Conservation (phyloP, 2,329 filamentous ascomycete species). For the Talaromyces sp. region DNA sequence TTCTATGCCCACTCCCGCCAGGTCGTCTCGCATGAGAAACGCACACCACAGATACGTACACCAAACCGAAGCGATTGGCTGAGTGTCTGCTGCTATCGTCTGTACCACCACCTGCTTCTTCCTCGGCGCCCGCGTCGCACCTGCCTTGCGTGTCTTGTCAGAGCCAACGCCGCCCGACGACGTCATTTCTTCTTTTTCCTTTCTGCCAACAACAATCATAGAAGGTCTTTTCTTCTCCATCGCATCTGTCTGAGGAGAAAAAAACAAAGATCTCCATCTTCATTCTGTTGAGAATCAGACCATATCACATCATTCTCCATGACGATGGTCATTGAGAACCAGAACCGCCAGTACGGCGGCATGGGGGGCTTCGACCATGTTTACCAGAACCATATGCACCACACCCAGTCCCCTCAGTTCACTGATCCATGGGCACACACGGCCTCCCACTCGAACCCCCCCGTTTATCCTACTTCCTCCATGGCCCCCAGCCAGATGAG, state of each 20-base stretch:
- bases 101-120: neutral
- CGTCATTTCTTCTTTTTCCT: constrained; percentile 5
- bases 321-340: constrained; percentile 92
- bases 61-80: neutral
- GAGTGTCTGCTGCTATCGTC: neutral
- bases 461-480: constrained; percentile 49
- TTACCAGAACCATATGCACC: constrained; percentile 63
- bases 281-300: too few species aligned
- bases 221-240: neutral
- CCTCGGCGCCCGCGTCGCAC: constrained; percentile 14
- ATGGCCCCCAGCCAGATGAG: constrained; percentile 57
- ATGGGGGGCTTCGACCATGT: constrained; percentile 72
- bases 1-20: too few species aligned
- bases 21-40: too few species aligned
- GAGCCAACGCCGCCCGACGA: neutral
- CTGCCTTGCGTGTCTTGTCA: constrained; percentile 2
- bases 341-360: constrained; percentile 73
- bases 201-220: neutral
- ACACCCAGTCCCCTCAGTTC: constrained; percentile 65
- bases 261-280: neutral
- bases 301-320: constrained; percentile 52
- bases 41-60: too few species aligned
- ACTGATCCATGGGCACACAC: constrained; percentile 80
- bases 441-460: constrained; percentile 59
- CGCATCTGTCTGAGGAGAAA: neutral